Conservation (phyloP, 108 stramenopile species). For the Hondaea fermentalgiana region DNA sequence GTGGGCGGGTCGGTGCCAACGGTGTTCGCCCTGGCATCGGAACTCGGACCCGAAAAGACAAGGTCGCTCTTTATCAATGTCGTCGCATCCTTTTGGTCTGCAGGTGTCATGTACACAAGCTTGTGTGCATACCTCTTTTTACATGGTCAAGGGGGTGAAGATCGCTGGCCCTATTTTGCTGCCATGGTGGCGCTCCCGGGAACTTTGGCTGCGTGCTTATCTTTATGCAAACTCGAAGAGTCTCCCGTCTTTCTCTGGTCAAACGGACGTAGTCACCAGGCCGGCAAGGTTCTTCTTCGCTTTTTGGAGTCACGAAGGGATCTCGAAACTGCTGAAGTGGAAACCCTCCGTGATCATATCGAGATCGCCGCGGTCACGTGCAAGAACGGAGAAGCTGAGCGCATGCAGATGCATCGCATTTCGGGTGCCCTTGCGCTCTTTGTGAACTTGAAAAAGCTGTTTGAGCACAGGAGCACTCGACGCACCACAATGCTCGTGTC, state of each 20-base stretch:
- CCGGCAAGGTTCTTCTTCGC: neutral
- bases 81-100: constrained; percentile 50
- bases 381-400: too few species aligned
- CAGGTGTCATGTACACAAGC: constrained; percentile 43
- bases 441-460: neutral
- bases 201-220: neutral
- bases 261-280: neutral
- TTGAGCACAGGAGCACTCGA: neutral
- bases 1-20: constrained; percentile 48
- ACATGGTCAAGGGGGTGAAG: constrained; percentile 11
- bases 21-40: constrained; percentile 45
- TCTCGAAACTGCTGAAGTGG: neutral
- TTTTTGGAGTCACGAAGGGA: neutral
- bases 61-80: constrained; percentile 33
- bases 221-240: neutral
- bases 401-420: too few species aligned
- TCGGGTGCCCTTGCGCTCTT: neutral
- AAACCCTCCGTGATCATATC: too few species aligned
- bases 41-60: constrained; percentile 30
- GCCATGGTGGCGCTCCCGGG: neutral
- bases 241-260: neutral
- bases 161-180: neutral
- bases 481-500: neutral
- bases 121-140: constrained; percentile 43
- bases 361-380: neutral